Evolutionary conservation across 2,329 filamentous ascomycete species (phyloP).

Genomic region (Juglanconis sp.): DNA sequence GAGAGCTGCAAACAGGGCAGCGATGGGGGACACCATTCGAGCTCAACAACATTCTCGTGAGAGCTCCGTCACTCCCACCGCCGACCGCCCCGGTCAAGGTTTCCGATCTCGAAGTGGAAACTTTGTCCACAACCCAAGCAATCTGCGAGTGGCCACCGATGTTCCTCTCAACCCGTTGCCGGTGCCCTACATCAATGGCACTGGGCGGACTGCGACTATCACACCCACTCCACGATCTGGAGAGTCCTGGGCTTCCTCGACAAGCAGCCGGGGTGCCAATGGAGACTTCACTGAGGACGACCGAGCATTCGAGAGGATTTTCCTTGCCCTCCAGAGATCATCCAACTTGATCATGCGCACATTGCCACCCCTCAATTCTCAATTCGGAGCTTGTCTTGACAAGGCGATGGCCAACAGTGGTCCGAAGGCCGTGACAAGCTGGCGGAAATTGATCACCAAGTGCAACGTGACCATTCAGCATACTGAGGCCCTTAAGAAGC

Average conservation of each 20-base stretch:
- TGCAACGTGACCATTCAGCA: slow-evolving; percentile 69
- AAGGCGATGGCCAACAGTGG: slow-evolving; percentile 59
- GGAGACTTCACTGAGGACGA: slow-evolving; percentile 74
- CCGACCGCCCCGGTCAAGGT: slow-evolving; percentile 41
- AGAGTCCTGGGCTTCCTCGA: slow-evolving; percentile 69
- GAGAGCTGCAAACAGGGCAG: slow-evolving; percentile 22
- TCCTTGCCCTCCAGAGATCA: slow-evolving; percentile 69
- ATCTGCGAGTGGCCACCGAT: slow-evolving; percentile 56
- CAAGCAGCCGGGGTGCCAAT: slow-evolving; percentile 49
- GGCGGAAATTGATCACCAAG: slow-evolving; percentile 68
- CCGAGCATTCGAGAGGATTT: slow-evolving; percentile 77
- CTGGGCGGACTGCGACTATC: slow-evolving; percentile 48
- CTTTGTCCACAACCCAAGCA: slow-evolving; percentile 48
- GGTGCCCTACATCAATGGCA: slow-evolving; percentile 45
- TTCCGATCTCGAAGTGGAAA: slow-evolving; percentile 36
- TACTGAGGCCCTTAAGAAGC: slow-evolving; percentile 67
- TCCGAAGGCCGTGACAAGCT: slow-evolving; percentile 58
- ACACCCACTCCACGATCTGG: slow-evolving; percentile 75
- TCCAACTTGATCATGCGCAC: slow-evolving; percentile 70
- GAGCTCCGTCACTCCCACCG: slow-evolving; percentile 50
- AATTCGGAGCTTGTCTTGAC: slow-evolving; percentile 63
- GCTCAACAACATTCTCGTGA: slow-evolving; percentile 44
- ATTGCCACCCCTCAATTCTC: slow-evolving; percentile 65
- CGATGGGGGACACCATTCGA: slow-evolving; percentile 46
- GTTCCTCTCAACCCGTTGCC: slow-evolving; percentile 31